Evolutionary conservation across 2,329 filamentous ascomycete genomes (phyloP).

Genomic region (Pseudocercospora musae): DNA sequence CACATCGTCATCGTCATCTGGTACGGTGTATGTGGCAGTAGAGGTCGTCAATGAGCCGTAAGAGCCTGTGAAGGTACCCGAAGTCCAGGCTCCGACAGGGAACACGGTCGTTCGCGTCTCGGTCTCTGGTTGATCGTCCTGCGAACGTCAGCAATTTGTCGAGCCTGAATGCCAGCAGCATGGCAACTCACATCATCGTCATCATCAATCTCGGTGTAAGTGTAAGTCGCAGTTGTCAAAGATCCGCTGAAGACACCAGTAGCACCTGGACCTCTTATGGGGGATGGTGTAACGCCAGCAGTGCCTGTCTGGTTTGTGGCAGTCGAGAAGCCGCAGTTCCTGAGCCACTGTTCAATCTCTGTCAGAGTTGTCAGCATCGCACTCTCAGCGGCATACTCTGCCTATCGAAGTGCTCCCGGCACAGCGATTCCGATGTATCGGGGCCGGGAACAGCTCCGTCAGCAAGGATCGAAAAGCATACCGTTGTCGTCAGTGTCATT

Average conservation of each 20-base stretch:
- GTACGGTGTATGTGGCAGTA: not conserved
- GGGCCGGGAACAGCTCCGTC: not conserved
- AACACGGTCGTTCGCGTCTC: not conserved
- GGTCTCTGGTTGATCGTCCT: constrained; percentile 3
- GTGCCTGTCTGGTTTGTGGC: not conserved
- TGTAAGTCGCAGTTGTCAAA: constrained; percentile 1
- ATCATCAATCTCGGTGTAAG: constrained; percentile 2
- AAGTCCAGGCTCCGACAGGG: not conserved
- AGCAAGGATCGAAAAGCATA: not conserved
- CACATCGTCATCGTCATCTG: constrained; percentile 2
- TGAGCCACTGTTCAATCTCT: constrained; percentile 6
- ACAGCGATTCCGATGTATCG: not conserved
- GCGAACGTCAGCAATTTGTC: not conserved
- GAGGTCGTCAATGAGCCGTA: constrained; percentile 3
- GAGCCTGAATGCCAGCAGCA: not conserved
- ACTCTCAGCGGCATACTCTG: not conserved
- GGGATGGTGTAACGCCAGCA: not conserved
- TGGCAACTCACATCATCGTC: not conserved
- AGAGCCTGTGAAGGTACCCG: constrained; percentile 2
- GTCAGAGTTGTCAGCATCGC: constrained; percentile 4
- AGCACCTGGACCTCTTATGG: not conserved
- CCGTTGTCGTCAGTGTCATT: constrained; percentile 7
- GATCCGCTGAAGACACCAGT: constrained; percentile 5
- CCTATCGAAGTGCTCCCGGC: constrained; percentile 3
- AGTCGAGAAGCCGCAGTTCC: not conserved